phyloP scores from a whole-genome alignment of 192 early-diverging fungal species.

The Dissophora globulifera region DNA sequence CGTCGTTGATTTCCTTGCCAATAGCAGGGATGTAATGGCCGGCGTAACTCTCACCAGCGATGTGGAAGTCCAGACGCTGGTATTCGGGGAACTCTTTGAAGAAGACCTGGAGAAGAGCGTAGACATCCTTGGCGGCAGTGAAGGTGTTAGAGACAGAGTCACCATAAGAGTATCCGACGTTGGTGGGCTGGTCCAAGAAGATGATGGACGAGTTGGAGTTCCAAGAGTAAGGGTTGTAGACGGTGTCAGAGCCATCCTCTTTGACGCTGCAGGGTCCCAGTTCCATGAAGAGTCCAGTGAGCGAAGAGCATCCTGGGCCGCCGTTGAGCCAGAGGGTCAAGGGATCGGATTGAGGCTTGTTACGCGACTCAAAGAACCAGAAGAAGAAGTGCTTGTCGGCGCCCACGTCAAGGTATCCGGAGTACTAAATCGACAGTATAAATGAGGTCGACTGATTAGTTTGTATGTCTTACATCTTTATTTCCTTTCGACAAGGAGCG shows the following conservation, averaged over 20 bases:
- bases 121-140: constrained; percentile 87
- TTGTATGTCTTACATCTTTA: too few relatives aligned
- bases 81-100: constrained; percentile 89
- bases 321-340: constrained; percentile 84
- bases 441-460: too few relatives aligned
- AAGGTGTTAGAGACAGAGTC: constrained; percentile 75
- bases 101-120: constrained; percentile 94
- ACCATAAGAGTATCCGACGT: constrained; percentile 93
- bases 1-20: constrained; percentile 79
- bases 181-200: constrained; percentile 89
- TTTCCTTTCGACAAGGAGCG: too few relatives aligned
- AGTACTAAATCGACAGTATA: constrained; percentile 63
- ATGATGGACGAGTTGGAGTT: constrained; percentile 90
- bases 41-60: constrained; percentile 89
- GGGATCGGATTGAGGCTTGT: constrained; percentile 78
- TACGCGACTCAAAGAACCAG: constrained; percentile 97
- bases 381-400: constrained; percentile 90
- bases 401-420: constrained; percentile 77
- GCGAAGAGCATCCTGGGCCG: constrained; percentile 85
- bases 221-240: constrained; percentile 85
- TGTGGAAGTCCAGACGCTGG: constrained; percentile 79
- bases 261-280: constrained; percentile 89
- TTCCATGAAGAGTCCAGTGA: constrained; percentile 85
- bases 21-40: constrained; percentile 97
- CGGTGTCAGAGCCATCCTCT: constrained; percentile 73